phyloP scores from a whole-genome alignment of 768 basidiomycete species.

The Gymnopilus dilepis region DNA sequence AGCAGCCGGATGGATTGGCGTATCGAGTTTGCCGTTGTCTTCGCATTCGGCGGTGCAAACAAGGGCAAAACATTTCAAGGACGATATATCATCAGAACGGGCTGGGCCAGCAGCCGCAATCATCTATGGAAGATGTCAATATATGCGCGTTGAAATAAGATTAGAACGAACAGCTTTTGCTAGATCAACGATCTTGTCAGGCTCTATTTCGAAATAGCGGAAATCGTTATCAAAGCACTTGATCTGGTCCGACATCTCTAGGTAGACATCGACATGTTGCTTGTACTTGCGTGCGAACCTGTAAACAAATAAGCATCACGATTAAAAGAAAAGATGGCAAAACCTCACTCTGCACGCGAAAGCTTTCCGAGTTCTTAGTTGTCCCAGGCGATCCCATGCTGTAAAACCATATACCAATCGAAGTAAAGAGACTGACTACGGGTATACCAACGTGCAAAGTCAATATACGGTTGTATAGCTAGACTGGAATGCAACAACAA shows the following conservation, averaged over 20 bases:
- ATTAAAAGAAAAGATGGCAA: not conserved
- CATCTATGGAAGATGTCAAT: too few species aligned
- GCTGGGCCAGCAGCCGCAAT: too few species aligned
- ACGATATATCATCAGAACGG: too few species aligned
- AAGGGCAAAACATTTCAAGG: not conserved
- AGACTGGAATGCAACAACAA: not conserved
- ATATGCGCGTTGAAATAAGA: too few species aligned
- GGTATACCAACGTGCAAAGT: constrained; percentile 1
- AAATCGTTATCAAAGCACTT: too few species aligned
- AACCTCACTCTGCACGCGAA: not conserved
- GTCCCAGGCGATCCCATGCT: not conserved
- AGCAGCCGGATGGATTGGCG: not conserved
- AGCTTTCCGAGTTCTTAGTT: not conserved
- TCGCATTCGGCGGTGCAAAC: not conserved
- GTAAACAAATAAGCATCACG: not conserved
- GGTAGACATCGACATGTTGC: too few species aligned
- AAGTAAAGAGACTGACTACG: not conserved
- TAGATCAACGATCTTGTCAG: too few species aligned
- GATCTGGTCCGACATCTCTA: too few species aligned
- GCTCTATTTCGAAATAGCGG: too few species aligned
- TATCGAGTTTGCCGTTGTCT: not conserved
- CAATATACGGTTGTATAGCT: not conserved
- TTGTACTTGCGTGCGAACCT: not conserved
- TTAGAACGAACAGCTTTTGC: too few species aligned
- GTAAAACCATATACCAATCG: not conserved